Percentiles rank a stretch among this genome's conserved stretches.
These are phyloP conservation scores for Erodium maritimum DNA, from an alignment of 345 rosid genomes.

Conservation along the genomic window DNA sequence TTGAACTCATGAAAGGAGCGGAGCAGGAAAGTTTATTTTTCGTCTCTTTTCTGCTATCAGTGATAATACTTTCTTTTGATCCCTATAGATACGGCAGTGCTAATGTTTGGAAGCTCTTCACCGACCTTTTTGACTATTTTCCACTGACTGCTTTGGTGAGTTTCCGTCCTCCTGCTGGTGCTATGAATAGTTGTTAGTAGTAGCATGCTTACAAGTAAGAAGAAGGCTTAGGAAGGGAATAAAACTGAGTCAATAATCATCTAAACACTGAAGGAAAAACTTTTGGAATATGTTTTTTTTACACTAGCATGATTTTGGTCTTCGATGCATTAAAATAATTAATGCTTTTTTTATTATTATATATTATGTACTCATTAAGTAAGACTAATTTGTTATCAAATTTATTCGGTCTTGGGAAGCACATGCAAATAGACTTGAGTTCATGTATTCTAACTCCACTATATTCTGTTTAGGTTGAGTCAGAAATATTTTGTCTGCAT, in stretches of 20 bases:
- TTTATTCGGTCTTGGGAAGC: no score
- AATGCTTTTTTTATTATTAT: no score
- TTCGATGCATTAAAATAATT: no score
- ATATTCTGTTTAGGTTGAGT: slow-evolving; percentile 14
- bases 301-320: no score
- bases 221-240: no score
- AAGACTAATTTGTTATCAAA: no score
- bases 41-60: slow-evolving; percentile 2
- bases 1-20: background rate
- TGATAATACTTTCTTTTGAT: slow-evolving; percentile 1
- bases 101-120: slow-evolving; percentile 82
- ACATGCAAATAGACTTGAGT: slow-evolving; percentile 43
- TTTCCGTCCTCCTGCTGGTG: slow-evolving; percentile 9
- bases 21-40: background rate
- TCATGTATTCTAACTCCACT: slow-evolving; percentile 88
- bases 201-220: no score
- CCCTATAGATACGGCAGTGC: slow-evolving; percentile 81
- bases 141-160: slow-evolving; percentile 95
- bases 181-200: background rate
- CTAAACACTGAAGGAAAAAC: no score
- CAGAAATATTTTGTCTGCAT: no score
- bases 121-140: slow-evolving; percentile 91
- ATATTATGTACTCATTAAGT: no score
- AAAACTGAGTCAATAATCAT: no score
- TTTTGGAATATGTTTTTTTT: no score